A percentile compares a stretch with the other conserved stretches of the same genome.
phyloP scores from a whole-genome alignment of 768 basidiomycete species.

The Tulasnella sp. region DNA sequence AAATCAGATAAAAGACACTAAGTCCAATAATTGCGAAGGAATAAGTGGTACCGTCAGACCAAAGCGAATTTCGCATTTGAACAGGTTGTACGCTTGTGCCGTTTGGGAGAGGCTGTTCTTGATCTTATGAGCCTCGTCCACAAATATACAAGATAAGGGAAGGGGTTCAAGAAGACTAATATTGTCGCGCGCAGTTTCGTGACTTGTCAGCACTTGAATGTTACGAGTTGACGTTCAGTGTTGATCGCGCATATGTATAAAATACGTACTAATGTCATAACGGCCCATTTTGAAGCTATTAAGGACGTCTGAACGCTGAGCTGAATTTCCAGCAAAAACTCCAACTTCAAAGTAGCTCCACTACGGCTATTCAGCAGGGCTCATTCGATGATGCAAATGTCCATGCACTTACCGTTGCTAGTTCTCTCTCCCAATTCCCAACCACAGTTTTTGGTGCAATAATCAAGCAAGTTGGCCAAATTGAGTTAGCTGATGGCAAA shows the following conservation, averaged over 20 bases:
- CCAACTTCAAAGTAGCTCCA: conserved; percentile 95
- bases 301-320: conserved; percentile 56
- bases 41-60: conserved; percentile 61
- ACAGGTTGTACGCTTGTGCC: conserved; percentile 65
- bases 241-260: neutral
- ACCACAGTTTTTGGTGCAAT: conserved; percentile 82
- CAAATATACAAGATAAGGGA: conserved; percentile 66
- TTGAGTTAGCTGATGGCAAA: conserved; percentile 62
- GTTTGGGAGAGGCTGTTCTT: conserved; percentile 73
- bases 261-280: conserved; percentile 70
- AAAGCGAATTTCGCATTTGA: conserved; percentile 65
- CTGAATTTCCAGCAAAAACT: conserved; percentile 54
- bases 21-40: conserved; percentile 45
- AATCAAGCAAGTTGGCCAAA: conserved; percentile 86
- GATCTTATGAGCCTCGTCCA: conserved; percentile 88
- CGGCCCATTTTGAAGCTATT: conserved; percentile 76
- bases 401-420: conserved; percentile 59
- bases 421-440: conserved; percentile 86
- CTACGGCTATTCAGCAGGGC: conserved; percentile 40
- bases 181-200: conserved; percentile 68
- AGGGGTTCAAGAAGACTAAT: conserved; percentile 66
- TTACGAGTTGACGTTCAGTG: neutral
- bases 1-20: conserved; percentile 29
- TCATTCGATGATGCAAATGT: neutral
- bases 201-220: conserved; percentile 68